Evolutionary conservation across 495 filamentous ascomycete genomes (phyloP).

Genomic region (Neurospora tetrasperma): DNA sequence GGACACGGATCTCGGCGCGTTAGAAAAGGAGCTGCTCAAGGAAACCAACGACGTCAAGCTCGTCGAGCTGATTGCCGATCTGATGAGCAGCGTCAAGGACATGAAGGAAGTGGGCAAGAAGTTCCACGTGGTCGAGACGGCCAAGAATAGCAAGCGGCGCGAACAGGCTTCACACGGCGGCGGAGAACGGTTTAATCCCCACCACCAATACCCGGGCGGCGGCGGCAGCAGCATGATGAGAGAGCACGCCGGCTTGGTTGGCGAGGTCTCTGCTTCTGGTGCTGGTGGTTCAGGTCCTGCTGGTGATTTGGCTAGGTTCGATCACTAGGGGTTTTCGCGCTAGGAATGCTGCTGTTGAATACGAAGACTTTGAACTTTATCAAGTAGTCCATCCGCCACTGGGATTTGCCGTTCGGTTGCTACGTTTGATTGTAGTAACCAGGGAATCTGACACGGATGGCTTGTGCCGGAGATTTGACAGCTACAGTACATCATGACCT

Average conservation of each 20-base stretch:
- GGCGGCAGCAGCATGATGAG: neutral
- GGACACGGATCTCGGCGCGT: slow-evolving; percentile 36
- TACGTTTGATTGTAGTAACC: neutral
- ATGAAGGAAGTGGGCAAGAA: slow-evolving; percentile 64
- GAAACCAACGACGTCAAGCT: slow-evolving; percentile 73
- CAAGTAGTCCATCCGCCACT: neutral
- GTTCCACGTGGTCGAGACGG: slow-evolving; percentile 50
- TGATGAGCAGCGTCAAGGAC: slow-evolving; percentile 56
- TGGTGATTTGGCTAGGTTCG: neutral
- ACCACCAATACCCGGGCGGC: neutral
- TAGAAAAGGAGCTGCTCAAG: slow-evolving; percentile 47
- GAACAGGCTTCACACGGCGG: neutral
- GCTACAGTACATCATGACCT: neutral
- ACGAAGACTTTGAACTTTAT: neutral
- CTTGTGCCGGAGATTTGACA: neutral
- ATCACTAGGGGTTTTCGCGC: neutral
- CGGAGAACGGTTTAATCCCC: neutral
- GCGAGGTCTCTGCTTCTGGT: neutral
- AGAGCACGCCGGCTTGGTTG: neutral
- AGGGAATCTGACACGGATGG: neutral
- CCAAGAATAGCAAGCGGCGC: slow-evolving; percentile 8
- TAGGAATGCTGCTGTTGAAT: neutral
- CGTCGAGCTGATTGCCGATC: slow-evolving; percentile 55
- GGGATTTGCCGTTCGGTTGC: neutral
- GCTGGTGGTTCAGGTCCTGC: neutral